Evolutionary conservation across 208 protist species (phyloP), one percentile per base, ranked within the genome.

Genomic region (Histomonas meleagridis): DNA sequence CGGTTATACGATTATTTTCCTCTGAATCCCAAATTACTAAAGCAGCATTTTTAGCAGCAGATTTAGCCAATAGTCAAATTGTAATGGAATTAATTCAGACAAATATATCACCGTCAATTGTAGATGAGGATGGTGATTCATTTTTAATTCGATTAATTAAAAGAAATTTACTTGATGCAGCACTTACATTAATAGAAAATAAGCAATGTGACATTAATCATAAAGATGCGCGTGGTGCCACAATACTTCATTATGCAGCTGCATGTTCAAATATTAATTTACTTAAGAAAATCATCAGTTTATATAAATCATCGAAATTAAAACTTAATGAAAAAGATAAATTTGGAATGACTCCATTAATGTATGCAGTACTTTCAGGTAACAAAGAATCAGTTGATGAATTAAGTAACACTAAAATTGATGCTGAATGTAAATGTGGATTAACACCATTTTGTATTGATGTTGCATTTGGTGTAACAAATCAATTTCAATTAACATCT

Each of bases 61-160:
- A 43, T 86, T 48, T 86, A 5, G 18, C 23, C 18, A 32, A 86
- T 38, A 14, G 38, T 0, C 26, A 51, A 14, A 55, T 86, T 55
- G n/a, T 86, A n/a, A 38, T 16, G 1, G 46, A 32, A 5, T 28
- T 65, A n/a, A 4, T 86, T 12, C 7, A 10, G 10, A 55, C 26
- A 3, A 46, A 86, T 28, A 35, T 86, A 32, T 55, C 46, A 38
- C 76, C 46, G 7, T 38, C 40, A 51, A 26, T 32, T 23, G 55
- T 86, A 18, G 76, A 86, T 86, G n/a, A n/a, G n/a, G n/a, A n/a
- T n/a, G n/a, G n/a, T n/a, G 76, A 86, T 86, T 86, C 76, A 35
- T 26, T 86, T 28, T 55, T 86, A 55, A 86, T 86, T 55, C 23
- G 76, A 14, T 12, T 48, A 55, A 86, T 86, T 57, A 86, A 86